These are phyloP conservation scores for Metarhizium guizhouense DNA, from an alignment of 2,329 filamentous ascomycete genomes.

Conservation along the genomic window DNA sequence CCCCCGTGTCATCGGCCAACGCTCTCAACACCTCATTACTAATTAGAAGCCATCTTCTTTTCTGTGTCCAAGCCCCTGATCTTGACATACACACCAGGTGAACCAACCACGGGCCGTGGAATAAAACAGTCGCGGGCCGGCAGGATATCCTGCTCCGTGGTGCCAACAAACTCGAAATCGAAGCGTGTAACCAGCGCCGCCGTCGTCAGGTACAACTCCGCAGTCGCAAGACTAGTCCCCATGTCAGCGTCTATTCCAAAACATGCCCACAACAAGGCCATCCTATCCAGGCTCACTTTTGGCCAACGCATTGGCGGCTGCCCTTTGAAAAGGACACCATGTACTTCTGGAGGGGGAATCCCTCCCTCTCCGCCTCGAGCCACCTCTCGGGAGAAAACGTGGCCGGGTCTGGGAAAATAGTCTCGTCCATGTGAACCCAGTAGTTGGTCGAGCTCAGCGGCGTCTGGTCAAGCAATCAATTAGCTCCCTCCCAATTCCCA, in stretches of 20 bases:
- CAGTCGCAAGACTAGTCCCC: background rate
- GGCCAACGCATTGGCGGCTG: conserved; percentile 13
- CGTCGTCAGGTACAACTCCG: background rate
- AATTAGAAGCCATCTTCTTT: background rate
- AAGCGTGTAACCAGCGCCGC: background rate
- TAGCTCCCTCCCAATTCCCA: too few species aligned
- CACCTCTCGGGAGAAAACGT: conserved; percentile 19
- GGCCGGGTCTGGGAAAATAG: conserved; percentile 13
- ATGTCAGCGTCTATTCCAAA: background rate
- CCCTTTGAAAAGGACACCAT: conserved; percentile 13
- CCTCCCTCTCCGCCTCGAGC: conserved; percentile 1
- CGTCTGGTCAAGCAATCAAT: conserved; percentile 6
- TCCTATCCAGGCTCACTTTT: conserved; percentile 14
- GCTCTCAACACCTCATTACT: too few species aligned
- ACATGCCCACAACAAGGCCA: background rate
- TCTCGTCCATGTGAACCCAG: conserved; percentile 15
- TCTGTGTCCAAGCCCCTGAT: background rate
- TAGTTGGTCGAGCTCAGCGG: conserved; percentile 28
- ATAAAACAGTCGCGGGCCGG: background rate
- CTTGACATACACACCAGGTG: background rate
- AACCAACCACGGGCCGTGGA: background rate
- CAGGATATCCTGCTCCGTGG: background rate
- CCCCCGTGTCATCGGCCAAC: too few species aligned
- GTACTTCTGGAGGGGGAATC: conserved; percentile 6
- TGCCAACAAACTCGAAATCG: background rate